phyloP scores from a whole-genome alignment of 2,329 filamentous ascomycete species.

The Paecilomyces sp. region DNA sequence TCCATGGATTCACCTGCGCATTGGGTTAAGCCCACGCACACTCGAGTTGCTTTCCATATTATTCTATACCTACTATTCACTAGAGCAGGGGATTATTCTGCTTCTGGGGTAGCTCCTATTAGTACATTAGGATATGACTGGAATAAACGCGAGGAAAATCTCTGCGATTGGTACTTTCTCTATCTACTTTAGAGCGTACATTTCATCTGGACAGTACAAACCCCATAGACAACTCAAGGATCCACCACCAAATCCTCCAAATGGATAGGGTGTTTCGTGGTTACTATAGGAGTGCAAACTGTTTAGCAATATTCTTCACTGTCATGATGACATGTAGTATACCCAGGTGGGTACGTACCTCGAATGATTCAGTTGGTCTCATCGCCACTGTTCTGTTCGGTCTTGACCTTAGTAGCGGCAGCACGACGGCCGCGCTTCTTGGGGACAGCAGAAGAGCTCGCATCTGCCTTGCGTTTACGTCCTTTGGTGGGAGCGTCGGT shows the following conservation, averaged over 20 bases:
- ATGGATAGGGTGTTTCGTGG: not conserved
- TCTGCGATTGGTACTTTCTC: not conserved
- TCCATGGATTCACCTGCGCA: no score
- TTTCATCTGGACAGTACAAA: not conserved
- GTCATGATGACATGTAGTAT: not conserved
- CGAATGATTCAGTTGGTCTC: not conserved
- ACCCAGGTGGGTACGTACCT: not conserved
- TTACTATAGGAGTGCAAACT: not conserved
- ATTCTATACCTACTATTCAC: no score
- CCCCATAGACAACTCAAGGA: no score
- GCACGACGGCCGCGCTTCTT: not conserved
- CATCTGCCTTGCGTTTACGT: not conserved
- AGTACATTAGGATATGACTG: not conserved
- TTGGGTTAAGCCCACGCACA: not conserved
- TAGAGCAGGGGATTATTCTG: no score
- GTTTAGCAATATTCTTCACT: not conserved
- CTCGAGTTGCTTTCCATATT: no score
- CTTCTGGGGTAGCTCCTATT: no score
- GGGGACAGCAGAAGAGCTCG: not conserved
- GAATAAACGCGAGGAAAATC: not conserved
- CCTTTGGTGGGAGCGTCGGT: not conserved
- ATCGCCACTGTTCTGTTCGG: not conserved
- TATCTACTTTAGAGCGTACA: not conserved
- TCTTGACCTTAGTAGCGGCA: not conserved
- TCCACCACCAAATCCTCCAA: not conserved